phyloP scores from a whole-genome alignment of 225 moss, liverwort and hornwort genomes.

The Pleurozium schreberi region DNA sequence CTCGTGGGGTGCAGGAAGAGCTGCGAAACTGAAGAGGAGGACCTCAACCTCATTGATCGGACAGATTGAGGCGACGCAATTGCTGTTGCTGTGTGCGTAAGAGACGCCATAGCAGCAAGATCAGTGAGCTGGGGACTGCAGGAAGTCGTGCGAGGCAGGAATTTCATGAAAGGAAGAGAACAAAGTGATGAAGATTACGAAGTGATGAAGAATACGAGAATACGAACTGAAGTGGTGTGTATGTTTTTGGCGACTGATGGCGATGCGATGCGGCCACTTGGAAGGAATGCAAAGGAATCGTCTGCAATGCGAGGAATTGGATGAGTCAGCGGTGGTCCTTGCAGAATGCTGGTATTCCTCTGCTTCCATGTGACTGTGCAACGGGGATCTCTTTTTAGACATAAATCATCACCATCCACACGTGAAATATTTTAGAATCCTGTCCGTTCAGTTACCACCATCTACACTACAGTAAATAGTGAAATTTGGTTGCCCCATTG shows the following conservation, averaged over 20 bases:
- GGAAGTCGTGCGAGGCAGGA: not conserved
- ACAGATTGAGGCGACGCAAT: not conserved
- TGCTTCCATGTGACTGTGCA: not conserved
- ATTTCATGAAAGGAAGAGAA: not conserved
- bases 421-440: too few species aligned
- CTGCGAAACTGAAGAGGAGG: not conserved
- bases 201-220: too few species aligned
- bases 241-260: too few species aligned
- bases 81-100: not conserved
- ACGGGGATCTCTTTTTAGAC: too few species aligned
- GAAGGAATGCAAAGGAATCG: not conserved
- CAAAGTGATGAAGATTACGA: too few species aligned
- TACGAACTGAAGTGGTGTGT: too few species aligned
- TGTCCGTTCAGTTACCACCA: too few species aligned
- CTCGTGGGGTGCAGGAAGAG: not conserved
- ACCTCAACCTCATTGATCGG: not conserved
- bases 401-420: too few species aligned
- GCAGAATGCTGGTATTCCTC: not conserved
- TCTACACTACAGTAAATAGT: too few species aligned
- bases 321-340: not conserved
- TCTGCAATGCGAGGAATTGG: not conserved
- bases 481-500: too few species aligned
- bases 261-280: not conserved
- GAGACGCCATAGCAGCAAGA: conserved; percentile 4
- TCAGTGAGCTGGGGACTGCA: not conserved